Base-by-base conservation (phyloP, 345 rosid species). In the Noccaea bulbosa region DNA sequence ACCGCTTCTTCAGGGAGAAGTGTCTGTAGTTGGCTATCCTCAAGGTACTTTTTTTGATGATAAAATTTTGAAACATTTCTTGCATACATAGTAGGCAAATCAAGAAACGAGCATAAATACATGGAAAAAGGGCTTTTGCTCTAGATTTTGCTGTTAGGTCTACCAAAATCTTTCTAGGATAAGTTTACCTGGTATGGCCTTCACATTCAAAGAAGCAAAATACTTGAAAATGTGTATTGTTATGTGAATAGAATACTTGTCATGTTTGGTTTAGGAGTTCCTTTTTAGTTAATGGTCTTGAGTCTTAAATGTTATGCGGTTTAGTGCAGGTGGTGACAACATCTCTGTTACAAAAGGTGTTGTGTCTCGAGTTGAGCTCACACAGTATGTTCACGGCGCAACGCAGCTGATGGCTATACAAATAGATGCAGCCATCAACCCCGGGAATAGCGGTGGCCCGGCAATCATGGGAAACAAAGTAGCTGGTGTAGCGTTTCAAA, bases 261-360 rank as follows among this genome's bases (percentile, higher is more conserved):
- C 10, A 69, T 56, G 45, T 33, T 33, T 57, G 57, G 41, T 32
- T 34, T 39, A 10, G 37, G 11, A 22, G 38, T 47, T 24, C 17
- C 39, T 3, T n/a, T 45, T 3, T 30, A 3, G 51, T 15, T 15
- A 9, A 6, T 49, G 34, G 22, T 5, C 44, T 51, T 43, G n/a
- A 11, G 30, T 38, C 44, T 87, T 83, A 59, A 59, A 35, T 91
- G 88, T 84, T 74, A 78, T 48, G 87, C 72, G 20, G 20, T 44
- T 67, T 58, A 53, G 38, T 78, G 76, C 81, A 91, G 93, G 93
- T 52, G 98, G 97, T 43, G 96, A 93, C 75, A 93, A 88, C 76
- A 93, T 93, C 64, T 90, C 93, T n/a, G 84, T 93, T 44, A 93
- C 98, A n/a, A 90, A 87, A 73, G 98, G 98, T 43, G 91, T 90